These are phyloP conservation scores for Eucalyptus cloeziana DNA, from an alignment of 345 rosid species.

Conservation along the genomic window DNA sequence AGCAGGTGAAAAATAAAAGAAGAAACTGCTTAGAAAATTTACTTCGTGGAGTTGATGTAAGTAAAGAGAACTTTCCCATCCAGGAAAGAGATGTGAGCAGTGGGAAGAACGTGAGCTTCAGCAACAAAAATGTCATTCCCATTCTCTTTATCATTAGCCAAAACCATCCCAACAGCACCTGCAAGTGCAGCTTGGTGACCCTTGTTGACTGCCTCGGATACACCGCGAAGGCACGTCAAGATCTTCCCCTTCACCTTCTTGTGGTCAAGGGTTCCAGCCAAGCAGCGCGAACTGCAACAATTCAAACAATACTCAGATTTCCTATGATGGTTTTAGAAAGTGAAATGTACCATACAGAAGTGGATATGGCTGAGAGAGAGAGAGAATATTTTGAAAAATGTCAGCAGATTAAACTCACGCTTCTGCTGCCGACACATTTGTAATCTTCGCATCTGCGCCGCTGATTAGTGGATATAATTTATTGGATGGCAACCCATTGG, in stretches of 20 bases:
- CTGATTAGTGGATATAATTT: conserved; percentile 23
- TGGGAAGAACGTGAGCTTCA: conserved; percentile 58
- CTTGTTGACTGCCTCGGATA: neutral
- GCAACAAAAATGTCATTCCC: conserved; percentile 8
- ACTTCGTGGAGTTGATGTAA: conserved; percentile 29
- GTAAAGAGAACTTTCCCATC: conserved; percentile 33
- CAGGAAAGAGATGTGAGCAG: conserved; percentile 33
- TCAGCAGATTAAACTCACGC: neutral
- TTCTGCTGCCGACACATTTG: neutral
- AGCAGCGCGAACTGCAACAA: conserved; percentile 10
- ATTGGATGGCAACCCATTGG: conserved; percentile 3
- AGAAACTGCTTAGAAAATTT: neutral
- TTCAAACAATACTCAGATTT: neutral
- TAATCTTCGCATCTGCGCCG: conserved; percentile 11
- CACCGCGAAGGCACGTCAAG: conserved; percentile 11
- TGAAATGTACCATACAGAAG: neutral
- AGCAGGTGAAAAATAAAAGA: neutral
- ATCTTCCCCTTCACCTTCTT: conserved; percentile 17
- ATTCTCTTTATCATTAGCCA: neutral
- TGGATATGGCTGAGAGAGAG: neutral
- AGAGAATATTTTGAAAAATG: neutral
- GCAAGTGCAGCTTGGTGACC: neutral
- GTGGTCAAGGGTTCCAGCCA: neutral
- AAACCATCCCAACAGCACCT: conserved; percentile 20
- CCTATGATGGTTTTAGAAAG: neutral